These are phyloP conservation scores for Sesbania bispinosa DNA, from an alignment of 306 rosid genomes.

Conservation along the genomic window DNA sequence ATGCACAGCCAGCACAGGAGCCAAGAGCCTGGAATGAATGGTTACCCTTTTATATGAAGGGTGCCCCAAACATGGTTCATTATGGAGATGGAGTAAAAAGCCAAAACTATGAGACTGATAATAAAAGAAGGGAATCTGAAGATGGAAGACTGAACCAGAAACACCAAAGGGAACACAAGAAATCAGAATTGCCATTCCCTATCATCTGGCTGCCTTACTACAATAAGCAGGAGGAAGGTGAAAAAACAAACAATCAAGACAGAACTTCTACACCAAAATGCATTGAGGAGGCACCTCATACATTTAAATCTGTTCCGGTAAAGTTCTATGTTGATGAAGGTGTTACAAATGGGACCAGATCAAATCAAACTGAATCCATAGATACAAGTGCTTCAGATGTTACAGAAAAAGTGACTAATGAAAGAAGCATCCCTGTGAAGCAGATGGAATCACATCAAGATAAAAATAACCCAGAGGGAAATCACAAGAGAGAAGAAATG, in stretches of 20 bases:
- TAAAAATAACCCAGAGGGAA: slow-evolving; percentile 19
- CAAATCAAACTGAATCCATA: not conserved
- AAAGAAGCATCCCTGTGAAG: slow-evolving; percentile 41
- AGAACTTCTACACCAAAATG: not conserved
- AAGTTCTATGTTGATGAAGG: slow-evolving; percentile 14
- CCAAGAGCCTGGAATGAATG: slow-evolving; percentile 45
- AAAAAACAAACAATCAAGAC: slow-evolving; percentile 15
- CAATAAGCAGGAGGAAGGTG: slow-evolving; percentile 35
- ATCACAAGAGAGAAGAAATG: slow-evolving; percentile 9
- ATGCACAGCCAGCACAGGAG: not conserved
- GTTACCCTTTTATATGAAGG: slow-evolving; percentile 40
- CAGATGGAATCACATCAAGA: slow-evolving; percentile 32
- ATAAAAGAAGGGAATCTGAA: slow-evolving; percentile 1
- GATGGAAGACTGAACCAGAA: slow-evolving; percentile 28
- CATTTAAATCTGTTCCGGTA: slow-evolving; percentile 23
- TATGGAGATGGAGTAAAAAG: slow-evolving; percentile 32
- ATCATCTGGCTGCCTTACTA: slow-evolving; percentile 63
- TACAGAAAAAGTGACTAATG: not conserved
- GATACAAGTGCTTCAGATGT: not conserved
- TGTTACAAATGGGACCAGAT: not conserved
- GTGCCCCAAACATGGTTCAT: slow-evolving; percentile 7
- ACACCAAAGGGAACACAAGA: slow-evolving; percentile 28
- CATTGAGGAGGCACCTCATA: slow-evolving; percentile 26
- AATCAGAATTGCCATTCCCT: slow-evolving; percentile 45
- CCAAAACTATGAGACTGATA: slow-evolving; percentile 12